These are phyloP conservation scores for Fusarium illudens DNA, from an alignment of 2,329 filamentous ascomycete genomes.

Conservation along the genomic window DNA sequence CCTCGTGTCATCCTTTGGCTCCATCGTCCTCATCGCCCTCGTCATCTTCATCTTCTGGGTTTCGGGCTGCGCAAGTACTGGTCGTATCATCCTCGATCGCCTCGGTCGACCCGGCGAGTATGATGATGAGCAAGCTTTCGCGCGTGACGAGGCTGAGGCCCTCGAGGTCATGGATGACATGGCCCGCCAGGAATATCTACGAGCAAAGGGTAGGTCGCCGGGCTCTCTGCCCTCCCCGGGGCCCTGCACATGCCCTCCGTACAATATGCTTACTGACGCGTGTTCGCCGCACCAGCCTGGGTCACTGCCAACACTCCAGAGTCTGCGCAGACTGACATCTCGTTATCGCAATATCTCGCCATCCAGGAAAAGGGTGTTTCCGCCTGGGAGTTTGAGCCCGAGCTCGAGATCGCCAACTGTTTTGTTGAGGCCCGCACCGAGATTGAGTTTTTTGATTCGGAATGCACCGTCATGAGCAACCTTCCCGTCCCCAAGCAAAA, in stretches of 20 bases:
- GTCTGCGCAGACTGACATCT: conserved; percentile 95
- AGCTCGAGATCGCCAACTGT: conserved; percentile 97
- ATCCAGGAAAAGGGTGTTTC: conserved; percentile 99
- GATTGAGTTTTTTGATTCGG: conserved; percentile 98
- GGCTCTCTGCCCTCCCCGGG: neutral
- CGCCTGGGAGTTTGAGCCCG: conserved; percentile 99
- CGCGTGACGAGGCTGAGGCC: conserved; percentile 92
- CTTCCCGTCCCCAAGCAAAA: conserved; percentile 98
- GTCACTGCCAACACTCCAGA: conserved; percentile 94
- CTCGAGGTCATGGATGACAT: conserved; percentile 96
- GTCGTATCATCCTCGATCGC: conserved; percentile 91
- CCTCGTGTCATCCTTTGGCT: conserved; percentile 92
- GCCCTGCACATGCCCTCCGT: neutral
- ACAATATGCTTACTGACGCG: conserved; percentile 24
- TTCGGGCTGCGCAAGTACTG: conserved; percentile 71
- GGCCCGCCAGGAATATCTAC: conserved; percentile 86
- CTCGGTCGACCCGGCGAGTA: conserved; percentile 94
- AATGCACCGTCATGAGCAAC: conserved; percentile 97
- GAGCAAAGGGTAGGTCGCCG: conserved; percentile 83
- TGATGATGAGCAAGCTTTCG: conserved; percentile 96
- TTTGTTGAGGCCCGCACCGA: conserved; percentile 97
- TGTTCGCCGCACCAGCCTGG: conserved; percentile 70
- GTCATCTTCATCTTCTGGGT: conserved; percentile 95
- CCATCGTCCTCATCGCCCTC: conserved; percentile 82
- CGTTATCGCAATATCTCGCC: conserved; percentile 93